phyloP scores from a whole-genome alignment of 805 yeast species.

The Kurtzmaniella cleridarum region DNA sequence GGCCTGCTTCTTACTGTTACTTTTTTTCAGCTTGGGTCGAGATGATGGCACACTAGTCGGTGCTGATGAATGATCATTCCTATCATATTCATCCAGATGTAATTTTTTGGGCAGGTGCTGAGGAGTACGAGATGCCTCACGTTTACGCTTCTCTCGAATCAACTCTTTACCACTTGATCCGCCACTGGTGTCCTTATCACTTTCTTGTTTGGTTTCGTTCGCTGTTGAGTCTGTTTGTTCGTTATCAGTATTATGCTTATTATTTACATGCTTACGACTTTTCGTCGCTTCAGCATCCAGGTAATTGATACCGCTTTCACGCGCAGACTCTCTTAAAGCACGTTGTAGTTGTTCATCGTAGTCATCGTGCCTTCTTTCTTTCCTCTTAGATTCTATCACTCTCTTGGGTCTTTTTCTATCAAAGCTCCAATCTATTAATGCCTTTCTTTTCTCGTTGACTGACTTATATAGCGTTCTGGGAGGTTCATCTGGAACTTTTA shows the following conservation, averaged over 20 bases:
- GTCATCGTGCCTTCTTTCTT: slow-evolving; percentile 29
- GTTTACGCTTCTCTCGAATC: no score
- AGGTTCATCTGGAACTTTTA: slow-evolving; percentile 30
- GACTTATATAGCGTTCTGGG: slow-evolving; percentile 35
- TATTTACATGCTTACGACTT: no score
- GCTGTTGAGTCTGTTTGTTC: no score
- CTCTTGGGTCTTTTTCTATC: slow-evolving; percentile 1
- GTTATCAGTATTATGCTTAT: no score
- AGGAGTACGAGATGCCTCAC: not conserved
- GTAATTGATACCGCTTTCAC: slow-evolving; percentile 31
- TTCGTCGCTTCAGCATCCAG: no score
- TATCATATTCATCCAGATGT: not conserved
- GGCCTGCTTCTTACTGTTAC: slow-evolving; percentile 1
- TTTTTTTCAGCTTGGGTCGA: slow-evolving; percentile 2
- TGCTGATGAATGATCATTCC: slow-evolving; percentile 6
- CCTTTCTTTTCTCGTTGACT: slow-evolving; percentile 39
- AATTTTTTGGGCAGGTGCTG: not conserved
- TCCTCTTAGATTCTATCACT: slow-evolving; percentile 17
- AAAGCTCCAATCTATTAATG: slow-evolving; percentile 14
- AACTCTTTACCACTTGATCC: no score
- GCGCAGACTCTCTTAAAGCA: slow-evolving; percentile 54
- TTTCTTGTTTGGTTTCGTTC: no score
- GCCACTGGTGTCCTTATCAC: no score
- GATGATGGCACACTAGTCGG: slow-evolving; percentile 1
- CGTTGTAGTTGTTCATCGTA: slow-evolving; percentile 40